Base-by-base conservation (phyloP, 176 grass and related monocot genomes). In the Areca catechu region DNA sequence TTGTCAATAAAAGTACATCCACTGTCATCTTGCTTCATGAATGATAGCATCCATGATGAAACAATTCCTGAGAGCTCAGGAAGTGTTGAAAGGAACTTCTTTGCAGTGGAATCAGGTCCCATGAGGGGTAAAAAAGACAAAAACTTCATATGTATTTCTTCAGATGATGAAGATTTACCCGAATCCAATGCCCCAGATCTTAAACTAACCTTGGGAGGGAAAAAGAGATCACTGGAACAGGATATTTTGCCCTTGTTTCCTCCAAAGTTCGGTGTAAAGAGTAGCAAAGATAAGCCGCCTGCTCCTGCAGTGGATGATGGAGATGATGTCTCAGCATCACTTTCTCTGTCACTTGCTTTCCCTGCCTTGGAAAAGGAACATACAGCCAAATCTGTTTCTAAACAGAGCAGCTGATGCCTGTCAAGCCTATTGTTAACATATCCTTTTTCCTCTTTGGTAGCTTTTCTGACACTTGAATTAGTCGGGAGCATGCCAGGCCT, bases 321-420 rank as follows among this genome's bases (percentile, higher is more conserved):
- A 54, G 24, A 43, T 49, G 82, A 85, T 58, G 25, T 30, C 20
- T 27, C 53, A 21, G 73, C 71, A 20, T 65, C 66, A 0, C 70
- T 89, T 14, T 81, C 80, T 15, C 79, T 89, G 23, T 79, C 82
- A 27, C 83, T 90, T 62, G 83, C 58, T 61, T 78, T 81, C 43
- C 64, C 67, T 65, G 20, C 17, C 3, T 65, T 56, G 16, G 56
- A 59, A 28, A 80, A 76, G 69, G 50, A 49, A 28, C 70, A 78
- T 30, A 51, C 27, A 59, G 22, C 48, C 54, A 69, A 76, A 70
- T 4, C 62, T 50, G 43, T 74, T 54, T 53, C 19, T 5, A 25
- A 19, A 22, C 62, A 9, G 56, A 64, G 22, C 60, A 49, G 20
- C 7, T 34, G 20, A 59, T 72, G 60, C 54, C 65, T 51, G 53